Evolutionary conservation across 768 basidiomycete species (phyloP), one percentile per base, ranked within the genome.

Genomic region (Fibroporia radiculosa): DNA sequence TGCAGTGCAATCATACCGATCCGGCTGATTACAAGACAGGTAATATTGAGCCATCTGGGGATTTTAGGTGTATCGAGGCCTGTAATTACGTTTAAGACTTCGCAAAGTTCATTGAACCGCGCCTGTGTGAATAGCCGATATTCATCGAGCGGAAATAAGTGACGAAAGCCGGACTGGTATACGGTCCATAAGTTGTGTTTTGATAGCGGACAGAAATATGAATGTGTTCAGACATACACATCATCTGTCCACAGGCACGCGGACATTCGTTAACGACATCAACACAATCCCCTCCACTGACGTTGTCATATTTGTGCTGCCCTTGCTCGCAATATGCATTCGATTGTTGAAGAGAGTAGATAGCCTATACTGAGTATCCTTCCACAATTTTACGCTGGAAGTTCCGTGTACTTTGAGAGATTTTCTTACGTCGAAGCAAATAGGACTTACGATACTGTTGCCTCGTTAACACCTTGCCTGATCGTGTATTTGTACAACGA

Each of bases 401-500:
- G 34, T 11, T 18, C 35, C 12, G 7, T 23, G 16, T 19, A 40
- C 8, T 23, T 35, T 4, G 23, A 2, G 32, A 10, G 6, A 39
- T 41, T 20, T 7, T 7, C 18, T 42, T 29, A 25, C 34, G 4
- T 16, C 29, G 13, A 18, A 23, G 31, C 25, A 4, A 4, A 24
- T 13, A 16, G 22, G 48, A 67, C 74, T 56, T 60, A 76, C 75
- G 68, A 68, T 49, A 77, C 60, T 36, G 65, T 64, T 25, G 62
- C 68, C 54, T 67, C 67, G 25, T 60, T 60, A 10, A 53, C 61
- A 40, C 58, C 47, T 50, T 71, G 69, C 45, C 65, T 65, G 27
- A 75, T 53, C 7, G 62, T 63, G 54, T 77, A 79, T 42, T 65
- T 65, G 58, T 78, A 77, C 32, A 62, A 63, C 34, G 60, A 49